Percentiles rank a stretch among this genome's conserved stretches.
These are phyloP conservation scores for Hebeloma cylindrosporum DNA, from an alignment of 768 basidiomycete species.

Conservation along the genomic window DNA sequence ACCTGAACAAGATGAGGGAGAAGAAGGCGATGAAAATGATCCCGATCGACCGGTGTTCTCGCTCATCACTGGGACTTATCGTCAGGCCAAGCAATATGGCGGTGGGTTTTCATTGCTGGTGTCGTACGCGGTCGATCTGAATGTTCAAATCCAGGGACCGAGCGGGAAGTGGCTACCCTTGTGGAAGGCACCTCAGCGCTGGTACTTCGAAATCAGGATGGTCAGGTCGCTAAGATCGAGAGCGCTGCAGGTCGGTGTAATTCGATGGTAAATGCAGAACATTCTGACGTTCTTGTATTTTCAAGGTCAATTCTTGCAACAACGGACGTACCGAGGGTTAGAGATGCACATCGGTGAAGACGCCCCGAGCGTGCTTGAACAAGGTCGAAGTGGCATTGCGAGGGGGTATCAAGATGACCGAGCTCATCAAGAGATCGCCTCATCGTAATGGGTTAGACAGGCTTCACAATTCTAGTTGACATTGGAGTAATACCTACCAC, in stretches of 20 bases:
- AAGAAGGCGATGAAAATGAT: constrained; percentile 39
- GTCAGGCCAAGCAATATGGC: constrained; percentile 72
- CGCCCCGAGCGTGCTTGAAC: constrained; percentile 77
- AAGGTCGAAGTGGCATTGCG: constrained; percentile 89
- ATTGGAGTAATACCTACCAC: too few relatives aligned
- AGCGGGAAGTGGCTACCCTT: constrained; percentile 9
- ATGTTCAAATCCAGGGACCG: background rate
- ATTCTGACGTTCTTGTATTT: constrained; percentile 4
- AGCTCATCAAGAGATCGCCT: constrained; percentile 15
- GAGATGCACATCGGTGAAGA: constrained; percentile 79
- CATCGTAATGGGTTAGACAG: too few relatives aligned
- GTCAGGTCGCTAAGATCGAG: constrained; percentile 55
- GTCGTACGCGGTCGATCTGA: too few relatives aligned
- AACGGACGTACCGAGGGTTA: constrained; percentile 77
- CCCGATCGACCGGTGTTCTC: constrained; percentile 81
- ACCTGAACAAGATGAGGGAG: constrained; percentile 36
- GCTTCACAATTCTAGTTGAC: too few relatives aligned
- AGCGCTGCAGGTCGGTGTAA: constrained; percentile 66
- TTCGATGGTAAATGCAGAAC: background rate
- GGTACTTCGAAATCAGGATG: constrained; percentile 64
- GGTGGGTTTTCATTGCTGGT: constrained; percentile 22
- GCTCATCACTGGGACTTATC: constrained; percentile 80
- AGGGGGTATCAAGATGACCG: constrained; percentile 75
- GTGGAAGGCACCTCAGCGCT: constrained; percentile 38
- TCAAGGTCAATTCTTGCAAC: constrained; percentile 75